Evolutionary conservation across 164 flowering plant species (phyloP).

Genomic region (Annona squamosa): DNA sequence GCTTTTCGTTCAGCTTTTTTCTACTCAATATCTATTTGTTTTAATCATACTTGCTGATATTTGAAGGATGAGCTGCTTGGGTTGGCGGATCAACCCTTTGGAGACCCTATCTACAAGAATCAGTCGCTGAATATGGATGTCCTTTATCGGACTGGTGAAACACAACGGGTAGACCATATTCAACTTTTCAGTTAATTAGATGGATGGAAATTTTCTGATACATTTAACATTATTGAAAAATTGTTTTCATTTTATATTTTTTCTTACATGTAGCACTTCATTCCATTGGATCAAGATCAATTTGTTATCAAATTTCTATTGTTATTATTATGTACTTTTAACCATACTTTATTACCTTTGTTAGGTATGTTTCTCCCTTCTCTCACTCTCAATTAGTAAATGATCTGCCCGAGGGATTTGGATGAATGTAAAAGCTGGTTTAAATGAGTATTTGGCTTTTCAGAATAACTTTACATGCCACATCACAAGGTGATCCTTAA

Average conservation of each 20-base stretch:
- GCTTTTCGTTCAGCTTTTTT: neutral
- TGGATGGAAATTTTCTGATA: neutral
- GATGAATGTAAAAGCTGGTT: no score
- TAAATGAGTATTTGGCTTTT: no score
- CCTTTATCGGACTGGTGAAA: constrained; percentile 80
- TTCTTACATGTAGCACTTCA: neutral
- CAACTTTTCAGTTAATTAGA: neutral
- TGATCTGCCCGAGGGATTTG: neutral
- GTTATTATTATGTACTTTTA: neutral
- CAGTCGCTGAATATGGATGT: constrained; percentile 53
- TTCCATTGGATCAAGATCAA: neutral
- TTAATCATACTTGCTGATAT: constrained; percentile 6
- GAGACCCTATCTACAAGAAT: constrained; percentile 46
- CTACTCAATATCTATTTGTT: neutral
- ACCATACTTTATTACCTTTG: neutral
- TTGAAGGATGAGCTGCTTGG: constrained; percentile 90
- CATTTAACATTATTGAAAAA: neutral
- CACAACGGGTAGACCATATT: constrained; percentile 45
- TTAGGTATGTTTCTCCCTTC: neutral
- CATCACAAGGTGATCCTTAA: no score
- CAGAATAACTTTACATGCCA: no score
- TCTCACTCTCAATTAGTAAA: neutral
- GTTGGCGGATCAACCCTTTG: constrained; percentile 44
- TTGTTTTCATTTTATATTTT: neutral
- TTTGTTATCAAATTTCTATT: neutral